phyloP scores from a whole-genome alignment of 192 early-diverging fungal genomes.

The Backusella mclennaniae region DNA sequence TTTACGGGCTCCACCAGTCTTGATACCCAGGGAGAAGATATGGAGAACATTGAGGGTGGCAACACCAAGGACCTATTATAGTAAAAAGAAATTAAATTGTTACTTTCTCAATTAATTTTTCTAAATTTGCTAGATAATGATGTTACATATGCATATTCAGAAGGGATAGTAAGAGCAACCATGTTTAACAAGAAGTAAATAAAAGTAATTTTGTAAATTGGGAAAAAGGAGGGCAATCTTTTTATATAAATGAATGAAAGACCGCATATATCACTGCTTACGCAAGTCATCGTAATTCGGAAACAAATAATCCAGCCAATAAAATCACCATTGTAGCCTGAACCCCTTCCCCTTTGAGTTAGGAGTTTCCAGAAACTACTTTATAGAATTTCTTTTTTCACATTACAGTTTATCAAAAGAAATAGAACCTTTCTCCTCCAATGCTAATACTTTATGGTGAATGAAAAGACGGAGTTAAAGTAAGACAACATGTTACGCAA shows the following conservation, averaged over 20 bases:
- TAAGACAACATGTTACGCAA: neutral
- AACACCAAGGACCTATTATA: slow-evolving; percentile 13
- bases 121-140: neutral
- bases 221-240: neutral
- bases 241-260: neutral
- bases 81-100: slow-evolving; percentile 20
- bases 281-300: slow-evolving; percentile 12
- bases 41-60: neutral
- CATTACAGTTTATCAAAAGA: neutral
- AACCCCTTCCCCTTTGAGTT: neutral
- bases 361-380: neutral
- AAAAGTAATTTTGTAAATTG: neutral
- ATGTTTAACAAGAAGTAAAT: slow-evolving; percentile 20
- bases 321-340: neutral
- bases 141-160: slow-evolving; percentile 61
- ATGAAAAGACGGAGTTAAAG: neutral
- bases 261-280: neutral
- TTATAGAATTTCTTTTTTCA: neutral
- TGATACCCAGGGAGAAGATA: neutral
- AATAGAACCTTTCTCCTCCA: neutral
- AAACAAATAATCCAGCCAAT: neutral
- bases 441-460: neutral
- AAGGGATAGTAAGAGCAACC: slow-evolving; percentile 41
- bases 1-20: slow-evolving; percentile 55
- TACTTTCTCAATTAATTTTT: neutral